These are phyloP conservation scores for Geranomyces michiganensis DNA, from an alignment of 192 early-diverging fungal genomes.

Conservation along the genomic window DNA sequence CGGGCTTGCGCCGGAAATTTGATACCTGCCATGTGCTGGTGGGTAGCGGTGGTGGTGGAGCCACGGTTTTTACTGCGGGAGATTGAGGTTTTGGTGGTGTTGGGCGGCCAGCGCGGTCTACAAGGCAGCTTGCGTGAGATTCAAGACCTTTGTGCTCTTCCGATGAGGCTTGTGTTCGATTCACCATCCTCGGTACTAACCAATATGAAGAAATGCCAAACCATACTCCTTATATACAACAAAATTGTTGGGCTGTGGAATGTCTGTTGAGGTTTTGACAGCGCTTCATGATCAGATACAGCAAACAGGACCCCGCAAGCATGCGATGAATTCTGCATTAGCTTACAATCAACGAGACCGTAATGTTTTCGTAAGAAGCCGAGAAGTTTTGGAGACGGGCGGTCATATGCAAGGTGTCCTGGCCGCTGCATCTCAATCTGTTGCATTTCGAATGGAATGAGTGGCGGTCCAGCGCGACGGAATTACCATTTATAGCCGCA, in stretches of 20 bases:
- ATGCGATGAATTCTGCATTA: too few relatives aligned
- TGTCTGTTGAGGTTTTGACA: neutral
- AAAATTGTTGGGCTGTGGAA: slow-evolving; percentile 52
- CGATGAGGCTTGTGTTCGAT: too few relatives aligned
- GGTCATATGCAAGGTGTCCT: slow-evolving; percentile 50
- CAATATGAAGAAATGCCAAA: slow-evolving; percentile 31
- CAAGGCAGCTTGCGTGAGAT: neutral
- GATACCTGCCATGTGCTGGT: slow-evolving; percentile 10
- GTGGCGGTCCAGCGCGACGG: too few relatives aligned
- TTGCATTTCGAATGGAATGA: too few relatives aligned
- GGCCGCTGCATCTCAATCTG: slow-evolving; percentile 42
- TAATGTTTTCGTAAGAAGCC: slow-evolving; percentile 51
- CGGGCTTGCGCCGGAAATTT: neutral
- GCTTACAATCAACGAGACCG: slow-evolving; percentile 43
- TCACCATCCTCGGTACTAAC: slow-evolving; percentile 17
- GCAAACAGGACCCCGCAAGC: neutral
- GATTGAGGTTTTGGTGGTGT: slow-evolving; percentile 1
- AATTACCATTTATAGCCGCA: slow-evolving; percentile 9
- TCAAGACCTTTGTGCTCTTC: neutral
- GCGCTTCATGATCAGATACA: too few relatives aligned
- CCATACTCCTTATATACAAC: slow-evolving; percentile 52
- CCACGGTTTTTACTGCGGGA: neutral
- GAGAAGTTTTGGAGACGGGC: slow-evolving; percentile 49
- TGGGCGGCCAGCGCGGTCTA: slow-evolving; percentile 18
- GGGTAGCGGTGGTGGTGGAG: neutral